phyloP scores from a whole-genome alignment of 148 eudicot genomes.

The Rhododendron molle region DNA sequence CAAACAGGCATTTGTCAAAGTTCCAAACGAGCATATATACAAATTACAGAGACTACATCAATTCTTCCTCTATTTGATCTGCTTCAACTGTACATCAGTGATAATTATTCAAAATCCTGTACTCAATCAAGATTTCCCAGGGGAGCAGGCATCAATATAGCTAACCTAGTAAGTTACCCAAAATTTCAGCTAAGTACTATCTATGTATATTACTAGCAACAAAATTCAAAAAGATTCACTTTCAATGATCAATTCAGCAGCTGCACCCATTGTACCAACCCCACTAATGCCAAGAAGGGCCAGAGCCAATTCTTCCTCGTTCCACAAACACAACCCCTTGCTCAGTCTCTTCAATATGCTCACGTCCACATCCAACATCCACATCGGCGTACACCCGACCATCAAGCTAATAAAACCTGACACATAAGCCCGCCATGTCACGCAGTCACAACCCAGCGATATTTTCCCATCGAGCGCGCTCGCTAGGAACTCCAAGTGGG shows the following conservation, averaged over 20 bases:
- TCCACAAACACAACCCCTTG: constrained; percentile 58
- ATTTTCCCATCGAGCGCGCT: constrained; percentile 79
- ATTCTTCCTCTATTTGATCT: not conserved
- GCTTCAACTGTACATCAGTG: not conserved
- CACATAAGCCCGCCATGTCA: constrained; percentile 81
- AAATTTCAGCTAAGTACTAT: constrained; percentile 18
- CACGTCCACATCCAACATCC: constrained; percentile 72
- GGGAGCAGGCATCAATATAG: not conserved
- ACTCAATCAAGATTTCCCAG: not conserved
- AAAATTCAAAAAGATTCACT: constrained; percentile 15
- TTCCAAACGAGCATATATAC: not conserved
- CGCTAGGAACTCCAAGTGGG: constrained; percentile 68
- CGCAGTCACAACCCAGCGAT: constrained; percentile 69
- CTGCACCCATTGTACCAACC: constrained; percentile 61
- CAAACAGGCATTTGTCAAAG: not conserved
- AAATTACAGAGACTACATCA: not conserved
- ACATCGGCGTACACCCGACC: constrained; percentile 62
- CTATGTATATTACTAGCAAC: constrained; percentile 18
- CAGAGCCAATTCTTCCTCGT: constrained; percentile 77
- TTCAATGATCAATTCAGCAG: constrained; percentile 78
- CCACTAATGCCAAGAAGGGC: constrained; percentile 65
- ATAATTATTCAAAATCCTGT: not conserved
- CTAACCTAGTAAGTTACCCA: constrained; percentile 9
- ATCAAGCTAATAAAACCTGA: constrained; percentile 75
- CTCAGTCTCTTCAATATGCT: constrained; percentile 63